Conservation (phyloP, 2,329 filamentous ascomycete species). For the Neopestalotiopsis sp. region DNA sequence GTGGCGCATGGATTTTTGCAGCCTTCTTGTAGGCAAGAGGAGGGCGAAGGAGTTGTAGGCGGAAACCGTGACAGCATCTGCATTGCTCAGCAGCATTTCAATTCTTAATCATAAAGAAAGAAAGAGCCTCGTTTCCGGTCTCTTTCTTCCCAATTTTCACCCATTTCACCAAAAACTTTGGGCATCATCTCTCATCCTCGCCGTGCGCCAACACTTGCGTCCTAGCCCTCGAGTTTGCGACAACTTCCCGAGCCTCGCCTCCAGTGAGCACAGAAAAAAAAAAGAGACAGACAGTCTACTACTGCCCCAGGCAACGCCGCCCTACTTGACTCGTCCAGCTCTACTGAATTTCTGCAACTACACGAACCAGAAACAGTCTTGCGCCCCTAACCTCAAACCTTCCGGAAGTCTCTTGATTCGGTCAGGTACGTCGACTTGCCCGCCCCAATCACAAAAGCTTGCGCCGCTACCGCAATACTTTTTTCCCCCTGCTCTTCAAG, state of each 20-base stretch:
- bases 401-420: slow-evolving; percentile 1
- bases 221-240: neutral
- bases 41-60: slow-evolving; percentile 9
- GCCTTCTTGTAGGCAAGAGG: slow-evolving; percentile 26
- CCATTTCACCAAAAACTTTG: neutral
- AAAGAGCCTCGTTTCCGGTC: neutral
- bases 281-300: slow-evolving; percentile 3
- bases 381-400: neutral
- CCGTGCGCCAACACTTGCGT: neutral
- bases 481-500: neutral
- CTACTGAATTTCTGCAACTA: slow-evolving; percentile 9
- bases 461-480: neutral
- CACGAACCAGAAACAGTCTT: neutral
- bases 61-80: slow-evolving; percentile 10
- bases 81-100: slow-evolving; percentile 16
- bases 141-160: neutral
- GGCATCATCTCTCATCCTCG: neutral
- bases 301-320: neutral
- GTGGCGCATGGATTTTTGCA: slow-evolving; percentile 36
- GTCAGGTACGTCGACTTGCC: slow-evolving; percentile 1
- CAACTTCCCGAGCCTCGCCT: neutral
- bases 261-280: neutral
- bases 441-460: neutral
- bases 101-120: neutral
- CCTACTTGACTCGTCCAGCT: slow-evolving; percentile 4